Conservation (phyloP, 1,284 basidiomycete species). For the Vanrija humicola region DNA sequence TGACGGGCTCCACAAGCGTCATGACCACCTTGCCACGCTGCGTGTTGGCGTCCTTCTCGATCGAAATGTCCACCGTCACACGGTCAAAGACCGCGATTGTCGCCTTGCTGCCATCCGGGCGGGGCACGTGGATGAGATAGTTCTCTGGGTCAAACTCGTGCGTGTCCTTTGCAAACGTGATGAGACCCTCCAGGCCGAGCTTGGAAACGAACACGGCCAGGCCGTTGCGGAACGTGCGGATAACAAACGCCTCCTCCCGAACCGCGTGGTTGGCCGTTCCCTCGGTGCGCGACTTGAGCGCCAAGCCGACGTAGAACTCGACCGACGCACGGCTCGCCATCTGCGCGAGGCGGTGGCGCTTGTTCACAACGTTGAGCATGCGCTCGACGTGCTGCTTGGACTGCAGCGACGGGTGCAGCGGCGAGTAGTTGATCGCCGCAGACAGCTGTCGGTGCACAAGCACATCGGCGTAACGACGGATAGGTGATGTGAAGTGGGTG, state of each 20-base stretch:
- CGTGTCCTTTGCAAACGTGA: constrained; percentile 82
- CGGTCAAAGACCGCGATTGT: constrained; percentile 86
- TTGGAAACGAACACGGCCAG: constrained; percentile 91
- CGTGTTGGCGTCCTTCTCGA: constrained; percentile 93
- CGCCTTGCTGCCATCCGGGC: constrained; percentile 49
- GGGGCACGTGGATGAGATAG: constrained; percentile 74
- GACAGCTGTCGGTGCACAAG: constrained; percentile 90
- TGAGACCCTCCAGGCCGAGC: constrained; percentile 87
- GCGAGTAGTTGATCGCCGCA: constrained; percentile 78
- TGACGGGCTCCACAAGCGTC: constrained; percentile 50
- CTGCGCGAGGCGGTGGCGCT: constrained; percentile 91
- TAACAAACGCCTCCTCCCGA: constrained; percentile 87
- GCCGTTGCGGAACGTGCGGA: constrained; percentile 90
- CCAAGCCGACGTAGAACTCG: constrained; percentile 95
- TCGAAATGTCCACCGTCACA: constrained; percentile 80
- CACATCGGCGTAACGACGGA: constrained; percentile 91
- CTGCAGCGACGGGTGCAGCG: constrained; percentile 81
- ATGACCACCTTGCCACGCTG: constrained; percentile 89
- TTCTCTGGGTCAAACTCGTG: constrained; percentile 85
- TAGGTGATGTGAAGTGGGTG: constrained; percentile 95
- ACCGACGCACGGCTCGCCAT: constrained; percentile 94
- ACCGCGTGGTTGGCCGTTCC: constrained; percentile 39
- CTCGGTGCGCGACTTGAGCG: constrained; percentile 67
- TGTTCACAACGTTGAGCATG: constrained; percentile 78
- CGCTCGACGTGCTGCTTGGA: constrained; percentile 86